These are phyloP conservation scores for Komagataella mondaviorum DNA, from an alignment of 805 yeast genomes.

Conservation along the genomic window DNA sequence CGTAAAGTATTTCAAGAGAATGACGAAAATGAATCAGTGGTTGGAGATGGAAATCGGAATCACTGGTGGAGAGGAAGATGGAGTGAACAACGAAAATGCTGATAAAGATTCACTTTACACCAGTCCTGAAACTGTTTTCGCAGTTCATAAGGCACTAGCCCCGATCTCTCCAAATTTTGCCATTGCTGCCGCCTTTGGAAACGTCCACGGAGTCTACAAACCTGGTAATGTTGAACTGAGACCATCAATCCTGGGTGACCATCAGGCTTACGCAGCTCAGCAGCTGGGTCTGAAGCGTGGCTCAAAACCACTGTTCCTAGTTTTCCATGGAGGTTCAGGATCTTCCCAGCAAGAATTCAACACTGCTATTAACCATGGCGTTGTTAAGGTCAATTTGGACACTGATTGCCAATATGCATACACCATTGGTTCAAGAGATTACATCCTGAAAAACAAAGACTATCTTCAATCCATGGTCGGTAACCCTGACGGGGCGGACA, in stretches of 20 bases:
- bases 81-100: constrained; percentile 96
- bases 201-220: constrained; percentile 99
- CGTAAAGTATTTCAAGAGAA: constrained; percentile 89
- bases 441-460: constrained; percentile 91
- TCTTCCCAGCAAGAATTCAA: constrained; percentile 85
- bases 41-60: constrained; percentile 99
- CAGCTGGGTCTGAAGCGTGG: constrained; percentile 38
- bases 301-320: constrained; percentile 78
- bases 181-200: constrained; percentile 98
- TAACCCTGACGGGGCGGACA: constrained; percentile 98
- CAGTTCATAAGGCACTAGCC: constrained; percentile 78
- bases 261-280: constrained; percentile 79
- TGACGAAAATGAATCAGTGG: constrained; percentile 92
- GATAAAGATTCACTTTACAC: constrained; percentile 84
- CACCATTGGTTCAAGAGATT: constrained; percentile 94
- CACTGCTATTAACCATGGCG: constrained; percentile 86
- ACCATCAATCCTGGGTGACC: constrained; percentile 91
- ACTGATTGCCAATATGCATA: constrained; percentile 99
- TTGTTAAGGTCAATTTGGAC: constrained; percentile 97
- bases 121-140: constrained; percentile 85
- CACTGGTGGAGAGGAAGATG: constrained; percentile 99
- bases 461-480: constrained; percentile 83
- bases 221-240: constrained; percentile 93
- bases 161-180: constrained; percentile 96
- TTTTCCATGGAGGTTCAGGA: constrained; percentile 99